phyloP scores from a whole-genome alignment of 805 yeast species.

The Wickerhamiella allomyrinae region DNA sequence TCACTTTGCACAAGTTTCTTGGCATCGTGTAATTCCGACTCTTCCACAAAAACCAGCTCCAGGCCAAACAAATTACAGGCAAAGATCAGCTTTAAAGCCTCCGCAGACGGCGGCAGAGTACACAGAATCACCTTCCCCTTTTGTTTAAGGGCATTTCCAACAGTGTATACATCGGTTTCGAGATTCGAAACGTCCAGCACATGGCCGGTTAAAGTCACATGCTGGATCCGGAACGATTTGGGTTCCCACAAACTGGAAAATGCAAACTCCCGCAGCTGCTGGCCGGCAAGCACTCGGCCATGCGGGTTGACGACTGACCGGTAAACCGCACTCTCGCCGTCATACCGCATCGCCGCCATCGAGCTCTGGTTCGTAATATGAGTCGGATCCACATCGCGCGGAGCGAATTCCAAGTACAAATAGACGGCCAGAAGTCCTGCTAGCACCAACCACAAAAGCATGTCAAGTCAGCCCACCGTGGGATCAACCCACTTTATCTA shows the following conservation, averaged over 20 bases:
- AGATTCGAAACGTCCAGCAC: conserved; percentile 3
- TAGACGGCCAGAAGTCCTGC: conserved; percentile 10
- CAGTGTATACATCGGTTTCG: conserved; percentile 5
- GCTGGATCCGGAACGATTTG: conserved; percentile 6
- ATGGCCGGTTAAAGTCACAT: conserved; percentile 5
- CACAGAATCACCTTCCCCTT: conserved; percentile 6
- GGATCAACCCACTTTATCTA: no score
- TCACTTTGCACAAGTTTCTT: not conserved
- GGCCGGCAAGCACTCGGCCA: conserved; percentile 26
- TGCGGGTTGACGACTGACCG: conserved; percentile 63
- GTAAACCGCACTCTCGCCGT: conserved; percentile 60
- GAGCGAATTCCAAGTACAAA: conserved; percentile 13
- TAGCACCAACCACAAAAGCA: conserved; percentile 14
- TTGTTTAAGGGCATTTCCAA: conserved; percentile 5
- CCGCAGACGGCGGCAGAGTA: conserved; percentile 9
- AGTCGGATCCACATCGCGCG: conserved; percentile 26
- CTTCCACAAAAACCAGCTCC: conserved; percentile 2
- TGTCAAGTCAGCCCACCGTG: conserved; percentile 1
- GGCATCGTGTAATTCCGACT: conserved; percentile 1
- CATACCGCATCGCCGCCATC: conserved; percentile 46
- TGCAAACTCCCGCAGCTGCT: conserved; percentile 37
- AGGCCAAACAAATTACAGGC: conserved; percentile 14
- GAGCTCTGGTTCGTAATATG: conserved; percentile 42
- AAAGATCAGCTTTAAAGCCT: conserved; percentile 13
- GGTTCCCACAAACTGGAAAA: conserved; percentile 45